Evolutionary conservation across 768 basidiomycete species (phyloP), one percentile per base, ranked within the genome.

Genomic region (Leccinellum albellum): DNA sequence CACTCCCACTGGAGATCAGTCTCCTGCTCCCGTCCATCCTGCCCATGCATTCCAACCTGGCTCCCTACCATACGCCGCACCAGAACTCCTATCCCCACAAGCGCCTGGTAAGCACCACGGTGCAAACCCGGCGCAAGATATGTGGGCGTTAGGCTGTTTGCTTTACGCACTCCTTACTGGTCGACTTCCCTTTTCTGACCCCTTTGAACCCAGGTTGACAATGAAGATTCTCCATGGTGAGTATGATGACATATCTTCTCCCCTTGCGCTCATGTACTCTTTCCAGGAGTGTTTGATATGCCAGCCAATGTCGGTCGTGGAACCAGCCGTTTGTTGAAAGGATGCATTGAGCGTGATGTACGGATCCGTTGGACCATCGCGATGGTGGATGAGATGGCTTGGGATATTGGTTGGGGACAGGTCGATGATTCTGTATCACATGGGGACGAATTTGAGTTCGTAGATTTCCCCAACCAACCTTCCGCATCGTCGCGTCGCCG

Each of bases 121-220:
- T 24, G 64, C 66, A 8, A 74, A 83, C 63, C 88, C 94, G 2
- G 84, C 90, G 0, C 91, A 94, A 67, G 97, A 99, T 61, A 86
- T 98, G 28, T 99, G 97, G 97, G 94, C 97, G 0, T 75, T 98
- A 3, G 97, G 97, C 0, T 86, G 94, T 54, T 80, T 97, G 60
- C 83, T 99, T 2, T 91, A 94, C 67, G 85, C 88, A 8, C 77
- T 99, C 1, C 79, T 98, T 20, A 86, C 86, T 0, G 94, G 94
- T 3, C 76, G 78, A n/a, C 76, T 98, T 7, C 97, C 97, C 0
- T 98, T 98, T 70, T 74, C 69, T 32, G 96, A 99, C 71, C 76
- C 88, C 0, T 99, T 91, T 65, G 96, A 99, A 71, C 94, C 94
- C 1, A 78, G 96, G 32, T 72, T 98, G 56, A 88, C 92, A 51